phyloP scores from a whole-genome alignment of 805 yeast species.

The Debaryomyces castellii region DNA sequence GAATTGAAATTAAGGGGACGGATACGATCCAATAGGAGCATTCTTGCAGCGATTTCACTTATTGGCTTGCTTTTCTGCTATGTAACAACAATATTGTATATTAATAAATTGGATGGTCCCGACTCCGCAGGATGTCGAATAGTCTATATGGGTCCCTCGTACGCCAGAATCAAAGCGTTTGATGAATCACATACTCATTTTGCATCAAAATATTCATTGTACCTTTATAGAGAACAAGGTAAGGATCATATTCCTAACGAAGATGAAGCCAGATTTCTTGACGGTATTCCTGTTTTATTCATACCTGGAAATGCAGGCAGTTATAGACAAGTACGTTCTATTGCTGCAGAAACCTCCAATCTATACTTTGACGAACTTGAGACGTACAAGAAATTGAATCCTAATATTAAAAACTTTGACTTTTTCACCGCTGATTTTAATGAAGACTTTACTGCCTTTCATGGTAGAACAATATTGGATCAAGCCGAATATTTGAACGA shows the following conservation, averaged over 20 bases:
- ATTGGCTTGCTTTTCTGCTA: slow-evolving; percentile 15
- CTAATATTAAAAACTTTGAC: slow-evolving; percentile 56
- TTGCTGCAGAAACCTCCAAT: slow-evolving; percentile 80
- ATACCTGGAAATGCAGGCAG: slow-evolving; percentile 99
- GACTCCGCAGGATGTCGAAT: slow-evolving; percentile 54
- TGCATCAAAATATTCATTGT: slow-evolving; percentile 82
- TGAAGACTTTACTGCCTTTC: slow-evolving; percentile 95
- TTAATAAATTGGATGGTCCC: slow-evolving; percentile 21
- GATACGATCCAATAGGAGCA: slow-evolving; percentile 8
- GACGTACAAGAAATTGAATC: slow-evolving; percentile 24
- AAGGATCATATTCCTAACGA: slow-evolving; percentile 54
- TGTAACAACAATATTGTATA: slow-evolving; percentile 13
- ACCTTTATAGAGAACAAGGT: slow-evolving; percentile 82
- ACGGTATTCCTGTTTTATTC: slow-evolving; percentile 86
- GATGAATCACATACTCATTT: slow-evolving; percentile 66
- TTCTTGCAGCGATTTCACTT: slow-evolving; percentile 11
- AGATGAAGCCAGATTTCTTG: slow-evolving; percentile 30
- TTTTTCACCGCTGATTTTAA: slow-evolving; percentile 92
- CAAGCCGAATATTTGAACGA: slow-evolving; percentile 93
- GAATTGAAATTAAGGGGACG: slow-evolving; percentile 8
- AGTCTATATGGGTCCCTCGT: slow-evolving; percentile 82
- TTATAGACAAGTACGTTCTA: slow-evolving; percentile 81
- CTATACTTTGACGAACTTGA: slow-evolving; percentile 40
- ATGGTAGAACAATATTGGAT: slow-evolving; percentile 88
- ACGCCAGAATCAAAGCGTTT: slow-evolving; percentile 71